These are phyloP conservation scores for Dictyostelium purpureum DNA, from an alignment of 78 protist species.

Conservation along the genomic window DNA sequence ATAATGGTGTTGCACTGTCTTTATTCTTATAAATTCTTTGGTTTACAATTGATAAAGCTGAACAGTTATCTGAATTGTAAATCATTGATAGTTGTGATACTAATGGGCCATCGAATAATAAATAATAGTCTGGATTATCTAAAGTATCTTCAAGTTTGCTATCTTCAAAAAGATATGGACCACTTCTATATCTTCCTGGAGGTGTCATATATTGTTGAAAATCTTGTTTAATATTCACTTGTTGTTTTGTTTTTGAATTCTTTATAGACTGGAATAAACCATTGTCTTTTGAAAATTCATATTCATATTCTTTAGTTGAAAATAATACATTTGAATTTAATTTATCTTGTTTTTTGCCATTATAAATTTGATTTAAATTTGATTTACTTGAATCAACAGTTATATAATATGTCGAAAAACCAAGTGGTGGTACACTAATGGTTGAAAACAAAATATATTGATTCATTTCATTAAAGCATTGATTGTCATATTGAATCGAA, in stretches of 20 bases:
- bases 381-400: background rate
- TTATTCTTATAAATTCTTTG: background rate
- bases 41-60: background rate
- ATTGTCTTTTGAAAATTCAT: too few species aligned
- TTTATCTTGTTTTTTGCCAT: background rate
- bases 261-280: too few species aligned
- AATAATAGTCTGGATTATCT: too few species aligned
- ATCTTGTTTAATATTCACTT: too few species aligned
- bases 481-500: background rate
- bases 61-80: background rate
- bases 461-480: background rate
- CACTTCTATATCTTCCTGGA: too few species aligned
- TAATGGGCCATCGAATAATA: background rate
- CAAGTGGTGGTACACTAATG: slow-evolving; percentile 9
- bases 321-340: background rate
- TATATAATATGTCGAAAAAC: slow-evolving; percentile 6
- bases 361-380: background rate
- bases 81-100: background rate
- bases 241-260: too few species aligned
- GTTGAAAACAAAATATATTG: background rate
- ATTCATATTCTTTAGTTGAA: too few species aligned
- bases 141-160: background rate
- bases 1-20: background rate
- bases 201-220: too few species aligned
- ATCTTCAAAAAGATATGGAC: background rate